A percentile compares a stretch with the other conserved stretches of the same genome.
Conservation (phyloP, 1,284 basidiomycete species). For the Xerocomus amazonicus region DNA sequence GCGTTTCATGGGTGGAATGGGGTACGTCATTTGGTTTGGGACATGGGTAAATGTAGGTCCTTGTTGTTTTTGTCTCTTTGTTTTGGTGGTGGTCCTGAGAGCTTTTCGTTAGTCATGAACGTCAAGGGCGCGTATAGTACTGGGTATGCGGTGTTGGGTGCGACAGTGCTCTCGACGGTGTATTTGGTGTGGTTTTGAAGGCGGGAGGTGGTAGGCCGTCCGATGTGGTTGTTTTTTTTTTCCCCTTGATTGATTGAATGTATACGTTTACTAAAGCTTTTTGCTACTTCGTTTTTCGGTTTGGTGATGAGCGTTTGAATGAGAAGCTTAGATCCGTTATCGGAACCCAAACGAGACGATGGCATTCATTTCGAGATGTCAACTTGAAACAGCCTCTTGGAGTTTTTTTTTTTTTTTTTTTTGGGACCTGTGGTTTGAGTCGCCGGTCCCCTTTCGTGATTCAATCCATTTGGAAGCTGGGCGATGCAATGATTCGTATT, state of each 20-base stretch:
- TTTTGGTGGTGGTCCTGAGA: neutral
- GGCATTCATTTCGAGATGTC: neutral
- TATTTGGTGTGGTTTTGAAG: slow-evolving; percentile 44
- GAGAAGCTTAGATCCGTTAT: no score
- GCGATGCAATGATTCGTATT: no score
- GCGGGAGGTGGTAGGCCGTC: neutral
- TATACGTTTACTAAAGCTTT: neutral
- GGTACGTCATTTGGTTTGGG: slow-evolving; percentile 89
- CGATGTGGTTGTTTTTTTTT: neutral
- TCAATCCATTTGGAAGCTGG: no score
- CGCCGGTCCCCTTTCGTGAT: no score
- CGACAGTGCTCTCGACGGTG: slow-evolving; percentile 72
- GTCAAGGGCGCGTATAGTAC: slow-evolving; percentile 77
- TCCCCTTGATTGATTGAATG: neutral
- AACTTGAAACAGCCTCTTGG: neutral
- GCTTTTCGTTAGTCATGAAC: slow-evolving; percentile 56
- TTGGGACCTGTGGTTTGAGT: no score
- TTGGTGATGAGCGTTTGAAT: no score
- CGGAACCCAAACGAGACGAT: neutral
- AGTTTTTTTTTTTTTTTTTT: no score
- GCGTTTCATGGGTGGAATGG: slow-evolving; percentile 92
- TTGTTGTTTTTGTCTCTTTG: neutral
- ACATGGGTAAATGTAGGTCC: slow-evolving; percentile 81
- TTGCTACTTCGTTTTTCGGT: neutral
- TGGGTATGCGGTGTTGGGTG: slow-evolving; percentile 83